Evolutionary conservation across 2,329 filamentous ascomycete genomes (phyloP).

Genomic region (Colletotrichum paranaense): DNA sequence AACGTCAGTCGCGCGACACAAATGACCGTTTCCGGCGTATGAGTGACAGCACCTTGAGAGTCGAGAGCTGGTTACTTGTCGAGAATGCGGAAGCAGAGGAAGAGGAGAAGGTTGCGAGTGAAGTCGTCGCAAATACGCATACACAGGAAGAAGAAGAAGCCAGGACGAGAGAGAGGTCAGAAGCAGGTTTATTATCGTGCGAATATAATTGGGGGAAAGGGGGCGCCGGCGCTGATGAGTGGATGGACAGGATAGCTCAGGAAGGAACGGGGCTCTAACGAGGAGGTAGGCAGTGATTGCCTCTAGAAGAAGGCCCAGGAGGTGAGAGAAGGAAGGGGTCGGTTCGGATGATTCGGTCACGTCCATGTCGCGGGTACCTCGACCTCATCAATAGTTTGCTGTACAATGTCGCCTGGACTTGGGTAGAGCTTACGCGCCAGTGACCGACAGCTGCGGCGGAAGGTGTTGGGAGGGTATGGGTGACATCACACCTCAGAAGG

Average conservation of each 20-base stretch:
- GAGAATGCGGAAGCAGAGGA: background rate
- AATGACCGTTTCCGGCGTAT: slow-evolving; percentile 4
- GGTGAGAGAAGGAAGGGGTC: background rate
- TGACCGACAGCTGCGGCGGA: background rate
- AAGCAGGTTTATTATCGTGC: background rate
- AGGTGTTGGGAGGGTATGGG: background rate
- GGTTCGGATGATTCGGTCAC: background rate
- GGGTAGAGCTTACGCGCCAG: background rate
- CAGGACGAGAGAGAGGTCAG: background rate
- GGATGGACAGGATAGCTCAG: background rate
- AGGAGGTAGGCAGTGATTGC: background rate
- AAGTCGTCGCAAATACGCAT: background rate
- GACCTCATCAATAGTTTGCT: background rate
- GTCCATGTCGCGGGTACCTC: background rate
- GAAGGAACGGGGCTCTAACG: background rate
- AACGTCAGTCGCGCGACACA: background rate
- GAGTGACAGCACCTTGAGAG: background rate
- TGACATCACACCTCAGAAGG: background rate
- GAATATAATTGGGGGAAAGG: background rate
- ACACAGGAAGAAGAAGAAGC: background rate
- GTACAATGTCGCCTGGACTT: background rate
- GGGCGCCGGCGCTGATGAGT: background rate
- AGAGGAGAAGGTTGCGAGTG: background rate
- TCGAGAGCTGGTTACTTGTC: background rate
- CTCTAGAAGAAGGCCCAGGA: background rate